Evolutionary conservation across 768 basidiomycete genomes (phyloP), one percentile per base, ranked within the genome.

Genomic region (Pseudohyphozyma bogoriensis): DNA sequence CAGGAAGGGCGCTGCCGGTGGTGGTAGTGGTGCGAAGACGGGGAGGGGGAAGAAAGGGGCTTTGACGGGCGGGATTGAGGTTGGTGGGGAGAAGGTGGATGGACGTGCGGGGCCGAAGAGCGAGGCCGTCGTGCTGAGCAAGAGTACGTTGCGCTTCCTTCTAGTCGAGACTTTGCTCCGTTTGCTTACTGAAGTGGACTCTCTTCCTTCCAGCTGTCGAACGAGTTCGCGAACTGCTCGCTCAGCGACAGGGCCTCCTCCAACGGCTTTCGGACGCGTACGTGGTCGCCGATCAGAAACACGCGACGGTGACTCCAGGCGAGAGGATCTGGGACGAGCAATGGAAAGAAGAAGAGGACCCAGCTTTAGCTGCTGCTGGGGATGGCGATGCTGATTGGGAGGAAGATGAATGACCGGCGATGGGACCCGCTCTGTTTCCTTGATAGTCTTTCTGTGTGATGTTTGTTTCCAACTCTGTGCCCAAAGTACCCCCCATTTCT

Each of bases 31-130:
- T 33, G 54, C 26, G 73, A 72, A 63, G 72, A 67, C 28, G 68
- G 68, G 64, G 31, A 60, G 63, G 69, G 74, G 78, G 44, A 69
- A 63, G 65, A 67, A 58, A 9, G 77, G 75, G 24, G 79, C 76
- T 12, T 36, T 46, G 78, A 78, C 63, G 64, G 68, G 68, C 2
- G 69, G 69, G 16, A 66, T 68, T 28, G 53, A 67, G 40, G 59
- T 68, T 22, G 82, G 80, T 7, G 80, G 77, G 6, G 83, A 86
- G 68, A 83, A 82, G 74, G 66, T 81, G 7, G 90, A 92, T 68
- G 89, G 90, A 15, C 77, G 91, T 31, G 86, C 87, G 0, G 91
- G 90, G 1, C 89, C 91, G 10, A 79, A 86, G 69, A 92, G 89
- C 72, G 90, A 93, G 76, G 88, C 89, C 60, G 81, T 92, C 47